A percentile compares a stretch with the other conserved stretches of the same genome.
Evolutionary conservation across 2,329 filamentous ascomycete genomes (phyloP).

Genomic region (Aspergillus proliferans): DNA sequence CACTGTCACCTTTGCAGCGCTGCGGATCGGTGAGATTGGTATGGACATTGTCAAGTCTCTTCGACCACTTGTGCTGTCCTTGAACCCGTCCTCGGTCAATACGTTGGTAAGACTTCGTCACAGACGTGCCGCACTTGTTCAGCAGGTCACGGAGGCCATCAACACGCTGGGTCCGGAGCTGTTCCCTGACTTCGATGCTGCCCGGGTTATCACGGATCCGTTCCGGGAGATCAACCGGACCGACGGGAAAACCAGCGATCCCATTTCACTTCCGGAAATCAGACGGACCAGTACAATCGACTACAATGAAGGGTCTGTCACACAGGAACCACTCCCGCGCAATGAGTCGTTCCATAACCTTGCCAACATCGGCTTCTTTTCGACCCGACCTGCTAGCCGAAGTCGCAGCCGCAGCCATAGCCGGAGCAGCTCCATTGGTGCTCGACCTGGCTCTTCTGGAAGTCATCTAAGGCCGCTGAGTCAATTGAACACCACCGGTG

Average conservation of each 20-base stretch:
- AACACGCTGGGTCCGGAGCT: slow-evolving; percentile 93
- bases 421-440: slow-evolving; percentile 62
- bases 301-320: slow-evolving; percentile 17
- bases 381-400: slow-evolving; percentile 78
- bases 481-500: slow-evolving; percentile 57
- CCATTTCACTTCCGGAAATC: slow-evolving; percentile 13
- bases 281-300: slow-evolving; percentile 18
- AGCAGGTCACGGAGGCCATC: slow-evolving; percentile 82
- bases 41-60: slow-evolving; percentile 98
- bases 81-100: slow-evolving; percentile 78
- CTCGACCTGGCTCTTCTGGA: slow-evolving; percentile 53
- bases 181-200: slow-evolving; percentile 89
- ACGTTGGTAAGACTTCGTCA: slow-evolving; percentile 72
- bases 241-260: slow-evolving; percentile 10
- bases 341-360: slow-evolving; percentile 95
- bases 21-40: slow-evolving; percentile 93
- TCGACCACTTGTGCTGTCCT: slow-evolving; percentile 74
- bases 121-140: slow-evolving; percentile 66
- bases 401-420: slow-evolving; percentile 66
- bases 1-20: slow-evolving; percentile 80
- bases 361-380: slow-evolving; percentile 80
- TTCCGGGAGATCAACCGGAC: slow-evolving; percentile 30
- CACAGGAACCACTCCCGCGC: slow-evolving; percentile 57
- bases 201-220: slow-evolving; percentile 58
- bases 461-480: slow-evolving; percentile 68